phyloP scores from a whole-genome alignment of 2,329 filamentous ascomycete species.

The Colletotrichum sp. region DNA sequence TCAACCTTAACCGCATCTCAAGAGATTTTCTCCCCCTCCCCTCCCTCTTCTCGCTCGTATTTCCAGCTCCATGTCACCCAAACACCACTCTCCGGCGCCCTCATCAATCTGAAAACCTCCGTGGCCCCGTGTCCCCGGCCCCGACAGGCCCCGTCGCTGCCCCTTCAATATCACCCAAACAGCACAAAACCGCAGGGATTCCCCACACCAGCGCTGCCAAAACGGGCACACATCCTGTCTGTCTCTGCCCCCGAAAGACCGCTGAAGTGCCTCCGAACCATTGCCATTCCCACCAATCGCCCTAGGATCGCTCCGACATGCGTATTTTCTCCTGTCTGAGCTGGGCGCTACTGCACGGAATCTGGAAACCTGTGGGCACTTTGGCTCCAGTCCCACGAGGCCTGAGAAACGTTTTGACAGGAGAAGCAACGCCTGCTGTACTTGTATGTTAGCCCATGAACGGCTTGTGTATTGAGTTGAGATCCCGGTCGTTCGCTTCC shows the following conservation, averaged over 20 bases:
- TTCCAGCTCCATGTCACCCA: background rate
- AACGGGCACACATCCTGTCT: background rate
- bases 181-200: background rate
- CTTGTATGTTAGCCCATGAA: background rate
- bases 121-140: background rate
- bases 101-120: constrained; percentile 3
- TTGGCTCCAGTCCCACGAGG: background rate
- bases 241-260: background rate
- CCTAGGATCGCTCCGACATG: background rate
- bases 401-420: background rate
- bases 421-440: background rate
- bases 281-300: constrained; percentile 15
- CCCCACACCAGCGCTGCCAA: constrained; percentile 1
- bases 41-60: background rate
- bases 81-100: background rate
- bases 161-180: constrained; percentile 17
- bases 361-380: background rate
- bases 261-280: background rate
- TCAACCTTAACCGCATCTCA: background rate
- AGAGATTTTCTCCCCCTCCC: background rate
- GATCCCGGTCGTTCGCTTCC: background rate
- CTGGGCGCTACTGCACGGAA: background rate
- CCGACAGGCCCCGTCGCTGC: background rate
- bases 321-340: background rate
- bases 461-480: background rate